Conservation (phyloP, 1,284 basidiomycete genomes). For the Cryptococcus sp. region DNA sequence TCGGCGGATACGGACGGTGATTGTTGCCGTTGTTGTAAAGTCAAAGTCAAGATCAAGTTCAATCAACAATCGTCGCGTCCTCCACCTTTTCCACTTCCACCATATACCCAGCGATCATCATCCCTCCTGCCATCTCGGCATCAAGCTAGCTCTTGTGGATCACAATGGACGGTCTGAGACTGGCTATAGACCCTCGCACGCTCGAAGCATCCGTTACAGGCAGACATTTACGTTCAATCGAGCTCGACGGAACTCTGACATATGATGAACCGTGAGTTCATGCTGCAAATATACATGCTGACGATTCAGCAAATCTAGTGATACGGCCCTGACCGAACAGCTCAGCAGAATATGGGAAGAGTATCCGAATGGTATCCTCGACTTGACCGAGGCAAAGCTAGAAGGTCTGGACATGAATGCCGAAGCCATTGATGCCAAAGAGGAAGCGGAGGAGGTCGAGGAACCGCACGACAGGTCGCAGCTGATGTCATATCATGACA, state of each 20-base stretch:
- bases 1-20: too few relatives aligned
- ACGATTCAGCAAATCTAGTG: background rate
- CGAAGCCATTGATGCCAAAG: constrained; percentile 7
- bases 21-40: background rate
- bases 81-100: background rate
- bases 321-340: constrained; percentile 23
- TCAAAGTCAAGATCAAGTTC: background rate
- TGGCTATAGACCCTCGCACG: constrained; percentile 30
- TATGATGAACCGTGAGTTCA: constrained; percentile 29
- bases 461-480: constrained; percentile 13
- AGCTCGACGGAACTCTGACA: constrained; percentile 24
- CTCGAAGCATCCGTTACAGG: constrained; percentile 25
- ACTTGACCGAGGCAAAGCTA: constrained; percentile 29
- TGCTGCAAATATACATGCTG: background rate
- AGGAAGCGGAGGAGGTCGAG: constrained; percentile 3
- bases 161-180: constrained; percentile 11
- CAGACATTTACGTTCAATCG: constrained; percentile 22
- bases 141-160: background rate
- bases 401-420: constrained; percentile 13
- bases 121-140: background rate
- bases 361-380: constrained; percentile 37
- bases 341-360: constrained; percentile 41
- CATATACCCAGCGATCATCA: too few relatives aligned
- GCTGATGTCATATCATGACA: constrained; percentile 33
- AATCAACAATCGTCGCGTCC: constrained; percentile 6